Conservation (phyloP, 495 filamentous ascomycete genomes). For the Neurospora sp. region DNA sequence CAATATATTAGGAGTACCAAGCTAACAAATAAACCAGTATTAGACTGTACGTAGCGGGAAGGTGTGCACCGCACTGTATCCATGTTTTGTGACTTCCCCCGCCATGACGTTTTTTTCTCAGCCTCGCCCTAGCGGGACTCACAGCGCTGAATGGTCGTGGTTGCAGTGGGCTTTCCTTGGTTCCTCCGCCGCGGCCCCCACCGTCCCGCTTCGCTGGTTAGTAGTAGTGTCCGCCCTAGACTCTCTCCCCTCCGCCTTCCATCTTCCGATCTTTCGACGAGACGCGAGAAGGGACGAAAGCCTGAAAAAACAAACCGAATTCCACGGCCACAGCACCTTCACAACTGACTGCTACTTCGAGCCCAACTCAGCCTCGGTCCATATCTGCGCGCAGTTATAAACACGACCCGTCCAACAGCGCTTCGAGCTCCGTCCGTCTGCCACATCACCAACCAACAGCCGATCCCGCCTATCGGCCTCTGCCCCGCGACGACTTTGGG, state of each 20-base stretch:
- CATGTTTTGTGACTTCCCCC: background rate
- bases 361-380: background rate
- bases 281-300: background rate
- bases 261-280: background rate
- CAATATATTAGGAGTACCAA: too few relatives aligned
- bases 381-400: background rate
- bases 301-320: background rate
- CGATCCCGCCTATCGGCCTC: background rate
- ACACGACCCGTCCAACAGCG: background rate
- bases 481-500: background rate
- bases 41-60: background rate
- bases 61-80: background rate
- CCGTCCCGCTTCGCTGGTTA: background rate
- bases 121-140: slow-evolving; percentile 2
- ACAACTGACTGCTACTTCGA: background rate
- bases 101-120: slow-evolving; percentile 4
- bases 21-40: too few relatives aligned
- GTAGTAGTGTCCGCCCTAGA: background rate
- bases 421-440: background rate
- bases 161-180: background rate
- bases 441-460: background rate
- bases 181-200: background rate
- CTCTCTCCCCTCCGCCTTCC: slow-evolving; percentile 1
- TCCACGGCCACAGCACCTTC: background rate
- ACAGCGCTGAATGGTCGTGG: slow-evolving; percentile 7